These are phyloP conservation scores for Geranium rotundifolium DNA, from an alignment of 345 rosid species.

Conservation along the genomic window DNA sequence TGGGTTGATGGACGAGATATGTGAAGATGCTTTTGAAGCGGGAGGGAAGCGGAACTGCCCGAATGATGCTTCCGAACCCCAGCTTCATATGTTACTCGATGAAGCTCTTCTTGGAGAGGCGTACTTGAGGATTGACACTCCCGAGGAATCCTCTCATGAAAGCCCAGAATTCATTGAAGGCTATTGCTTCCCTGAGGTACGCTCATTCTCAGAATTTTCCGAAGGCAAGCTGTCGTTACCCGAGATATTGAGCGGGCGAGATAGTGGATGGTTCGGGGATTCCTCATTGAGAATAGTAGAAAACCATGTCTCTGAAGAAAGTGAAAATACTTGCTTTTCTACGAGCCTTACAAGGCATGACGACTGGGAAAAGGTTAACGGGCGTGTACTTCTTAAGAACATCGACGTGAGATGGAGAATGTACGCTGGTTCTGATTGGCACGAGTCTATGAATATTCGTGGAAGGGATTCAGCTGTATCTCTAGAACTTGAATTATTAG, in stretches of 20 bases:
- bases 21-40: conserved; percentile 60
- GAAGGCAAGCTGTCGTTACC: conserved; percentile 18
- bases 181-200: conserved; percentile 55
- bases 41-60: conserved; percentile 29
- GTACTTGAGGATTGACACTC: conserved; percentile 23
- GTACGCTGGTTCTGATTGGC: conserved; percentile 81
- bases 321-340: conserved; percentile 29
- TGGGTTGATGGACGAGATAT: conserved; percentile 72
- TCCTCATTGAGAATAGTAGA: conserved; percentile 46
- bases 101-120: conserved; percentile 32
- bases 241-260: conserved; percentile 27
- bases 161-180: conserved; percentile 78
- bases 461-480: conserved; percentile 51
- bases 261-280: conserved; percentile 70
- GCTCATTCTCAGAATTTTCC: conserved; percentile 47
- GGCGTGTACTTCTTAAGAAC: conserved; percentile 50
- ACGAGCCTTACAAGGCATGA: conserved; percentile 16
- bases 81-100: conserved; percentile 22
- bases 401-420: conserved; percentile 69
- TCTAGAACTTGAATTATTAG: conserved; percentile 60
- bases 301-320: conserved; percentile 63
- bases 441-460: conserved; percentile 18
- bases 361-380: conserved; percentile 35
- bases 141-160: conserved; percentile 23
- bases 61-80: conserved; percentile 26